Evolutionary conservation across 768 basidiomycete species (phyloP).

Genomic region (Ephemerocybe angulata): DNA sequence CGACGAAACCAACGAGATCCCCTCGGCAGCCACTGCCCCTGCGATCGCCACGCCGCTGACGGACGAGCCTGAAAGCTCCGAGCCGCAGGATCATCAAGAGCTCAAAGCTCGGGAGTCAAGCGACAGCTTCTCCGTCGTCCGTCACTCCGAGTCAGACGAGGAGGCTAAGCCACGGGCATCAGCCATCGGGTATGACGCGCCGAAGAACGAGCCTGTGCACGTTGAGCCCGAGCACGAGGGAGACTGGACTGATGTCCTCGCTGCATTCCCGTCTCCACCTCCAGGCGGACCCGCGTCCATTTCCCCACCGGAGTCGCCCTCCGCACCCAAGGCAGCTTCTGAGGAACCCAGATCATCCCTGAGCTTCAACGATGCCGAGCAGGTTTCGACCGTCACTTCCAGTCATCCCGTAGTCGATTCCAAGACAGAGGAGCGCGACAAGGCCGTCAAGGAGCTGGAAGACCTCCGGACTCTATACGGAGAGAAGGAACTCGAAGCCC

Average conservation of each 20-base stretch:
- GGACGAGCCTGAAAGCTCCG: not conserved
- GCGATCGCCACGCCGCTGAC: not conserved
- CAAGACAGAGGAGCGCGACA: not conserved
- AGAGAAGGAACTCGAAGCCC: not conserved
- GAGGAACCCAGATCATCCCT: not conserved
- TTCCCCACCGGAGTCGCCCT: not conserved
- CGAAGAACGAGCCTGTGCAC: too few relatives aligned
- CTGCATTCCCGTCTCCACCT: not conserved
- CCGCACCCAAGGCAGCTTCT: not conserved
- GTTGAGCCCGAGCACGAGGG: not conserved
- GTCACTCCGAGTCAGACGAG: not conserved
- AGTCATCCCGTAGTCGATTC: not conserved
- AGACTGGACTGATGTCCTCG: constrained; percentile 1
- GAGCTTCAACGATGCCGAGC: not conserved
- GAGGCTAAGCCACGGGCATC: not conserved
- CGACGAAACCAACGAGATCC: not conserved
- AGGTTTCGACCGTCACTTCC: not conserved
- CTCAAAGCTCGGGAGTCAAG: not conserved
- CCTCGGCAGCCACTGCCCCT: not conserved
- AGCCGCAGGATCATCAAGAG: not conserved
- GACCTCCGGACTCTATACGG: not conserved
- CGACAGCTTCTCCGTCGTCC: not conserved
- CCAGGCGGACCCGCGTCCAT: not conserved
- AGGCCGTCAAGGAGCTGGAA: not conserved
- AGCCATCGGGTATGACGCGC: not conserved